A percentile compares a stretch with the other conserved stretches of the same genome.
Evolutionary conservation across 495 filamentous ascomycete genomes (phyloP).

Genomic region (Darksidea phi): DNA sequence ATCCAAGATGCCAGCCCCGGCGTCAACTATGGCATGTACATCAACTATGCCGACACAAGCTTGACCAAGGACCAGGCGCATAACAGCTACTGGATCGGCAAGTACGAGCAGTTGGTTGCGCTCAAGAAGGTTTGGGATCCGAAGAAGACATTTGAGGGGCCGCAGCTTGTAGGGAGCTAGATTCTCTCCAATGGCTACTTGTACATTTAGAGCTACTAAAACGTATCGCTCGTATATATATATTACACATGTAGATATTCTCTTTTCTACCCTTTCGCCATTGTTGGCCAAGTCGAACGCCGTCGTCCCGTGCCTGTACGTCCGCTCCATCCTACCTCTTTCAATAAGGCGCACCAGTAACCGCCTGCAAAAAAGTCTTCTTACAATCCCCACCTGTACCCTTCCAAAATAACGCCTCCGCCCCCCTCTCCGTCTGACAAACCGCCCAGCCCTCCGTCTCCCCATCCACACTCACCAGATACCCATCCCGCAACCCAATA

Average conservation of each 20-base stretch:
- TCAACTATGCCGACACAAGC: conserved; percentile 68
- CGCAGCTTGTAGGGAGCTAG: conserved; percentile 53
- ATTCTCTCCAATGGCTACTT: no score
- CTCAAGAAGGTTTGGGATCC: conserved; percentile 59
- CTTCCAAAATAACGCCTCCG: conserved; percentile 36
- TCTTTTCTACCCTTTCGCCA: no score
- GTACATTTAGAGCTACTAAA: no score
- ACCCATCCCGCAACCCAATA: conserved; percentile 33
- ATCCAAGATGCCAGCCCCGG: conserved; percentile 34
- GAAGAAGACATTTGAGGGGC: conserved; percentile 58
- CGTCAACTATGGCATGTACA: conserved; percentile 51
- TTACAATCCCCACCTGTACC: conserved; percentile 27
- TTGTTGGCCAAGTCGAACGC: no score
- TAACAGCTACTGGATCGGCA: conserved; percentile 55
- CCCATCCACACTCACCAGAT: conserved; percentile 37
- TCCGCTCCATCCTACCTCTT: neutral
- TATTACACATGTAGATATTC: no score
- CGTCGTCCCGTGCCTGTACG: no score
- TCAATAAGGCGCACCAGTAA: conserved; percentile 36
- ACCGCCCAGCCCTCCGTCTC: conserved; percentile 37
- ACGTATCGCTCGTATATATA: no score
- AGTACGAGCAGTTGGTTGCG: conserved; percentile 46
- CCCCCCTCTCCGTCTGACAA: conserved; percentile 31
- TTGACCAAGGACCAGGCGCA: conserved; percentile 50
- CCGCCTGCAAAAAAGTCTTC: conserved; percentile 38